These are phyloP conservation scores for Ceratobasidium sp. DNA, from an alignment of 1,284 basidiomycete genomes.

Conservation along the genomic window DNA sequence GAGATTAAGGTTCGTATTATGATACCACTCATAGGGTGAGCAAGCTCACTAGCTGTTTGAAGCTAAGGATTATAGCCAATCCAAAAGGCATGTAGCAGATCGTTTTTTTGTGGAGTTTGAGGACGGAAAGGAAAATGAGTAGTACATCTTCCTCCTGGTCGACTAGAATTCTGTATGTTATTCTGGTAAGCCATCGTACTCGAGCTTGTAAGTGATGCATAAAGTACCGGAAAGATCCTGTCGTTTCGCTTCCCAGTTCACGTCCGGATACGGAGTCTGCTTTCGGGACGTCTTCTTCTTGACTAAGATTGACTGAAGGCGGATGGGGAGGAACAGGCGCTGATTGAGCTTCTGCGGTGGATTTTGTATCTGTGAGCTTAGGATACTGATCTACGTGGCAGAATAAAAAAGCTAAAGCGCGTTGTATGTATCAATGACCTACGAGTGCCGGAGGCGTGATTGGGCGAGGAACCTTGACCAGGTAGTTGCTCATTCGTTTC, in stretches of 20 bases:
- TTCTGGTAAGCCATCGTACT: neutral
- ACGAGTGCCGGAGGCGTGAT: neutral
- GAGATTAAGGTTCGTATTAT: neutral
- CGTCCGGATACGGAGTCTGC: too few relatives aligned
- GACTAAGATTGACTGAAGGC: too few relatives aligned
- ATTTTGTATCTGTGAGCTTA: too few relatives aligned
- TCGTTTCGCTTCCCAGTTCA: too few relatives aligned
- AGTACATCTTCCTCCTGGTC: constrained; percentile 22
- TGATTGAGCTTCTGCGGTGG: too few relatives aligned
- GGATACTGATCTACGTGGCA: too few relatives aligned
- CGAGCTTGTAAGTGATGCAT: too few relatives aligned
- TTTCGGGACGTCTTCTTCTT: too few relatives aligned
- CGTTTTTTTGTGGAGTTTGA: neutral
- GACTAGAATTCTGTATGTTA: neutral
- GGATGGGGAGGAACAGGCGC: too few relatives aligned
- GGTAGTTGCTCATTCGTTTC: neutral
- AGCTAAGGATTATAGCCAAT: neutral
- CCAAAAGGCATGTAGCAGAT: constrained; percentile 31
- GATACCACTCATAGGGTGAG: neutral
- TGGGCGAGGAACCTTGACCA: neutral
- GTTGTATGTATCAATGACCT: too few relatives aligned
- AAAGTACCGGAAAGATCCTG: neutral
- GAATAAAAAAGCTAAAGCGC: too few relatives aligned
- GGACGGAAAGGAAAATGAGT: neutral
- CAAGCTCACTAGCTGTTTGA: constrained; percentile 11